A percentile compares a stretch with the other conserved stretches of the same genome.
These are phyloP conservation scores for Cyclotella distinguenda DNA, from an alignment of 108 stramenopile species.

Conservation along the genomic window DNA sequence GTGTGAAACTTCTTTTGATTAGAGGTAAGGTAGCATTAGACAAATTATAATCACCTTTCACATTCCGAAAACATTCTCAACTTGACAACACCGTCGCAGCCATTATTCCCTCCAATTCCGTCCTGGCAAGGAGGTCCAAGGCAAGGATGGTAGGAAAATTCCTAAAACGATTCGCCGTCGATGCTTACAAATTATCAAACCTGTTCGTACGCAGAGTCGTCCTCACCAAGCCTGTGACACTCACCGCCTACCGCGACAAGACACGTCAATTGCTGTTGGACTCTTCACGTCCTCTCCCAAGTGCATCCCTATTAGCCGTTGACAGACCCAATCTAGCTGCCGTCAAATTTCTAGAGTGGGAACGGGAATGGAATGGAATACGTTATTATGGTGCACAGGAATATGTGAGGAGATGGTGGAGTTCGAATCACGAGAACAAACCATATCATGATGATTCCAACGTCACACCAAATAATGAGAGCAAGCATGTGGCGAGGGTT, in stretches of 20 bases:
- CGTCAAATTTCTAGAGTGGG: conserved; percentile 21
- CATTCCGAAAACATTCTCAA: too few species aligned
- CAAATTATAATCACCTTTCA: too few species aligned
- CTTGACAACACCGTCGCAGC: too few species aligned
- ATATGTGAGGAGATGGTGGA: conserved; percentile 22
- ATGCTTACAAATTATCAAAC: conserved; percentile 19
- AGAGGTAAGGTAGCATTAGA: too few species aligned
- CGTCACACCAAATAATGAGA: conserved; percentile 1
- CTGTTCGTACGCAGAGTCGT: conserved; percentile 21
- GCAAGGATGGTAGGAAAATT: conserved; percentile 7
- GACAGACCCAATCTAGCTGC: conserved; percentile 23
- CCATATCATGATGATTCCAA: neutral
- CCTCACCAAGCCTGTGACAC: conserved; percentile 19
- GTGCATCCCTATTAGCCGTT: neutral
- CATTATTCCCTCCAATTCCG: too few species aligned
- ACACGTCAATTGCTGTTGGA: conserved; percentile 16
- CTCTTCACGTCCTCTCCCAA: conserved; percentile 3
- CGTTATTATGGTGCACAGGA: conserved; percentile 26
- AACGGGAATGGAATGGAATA: conserved; percentile 23
- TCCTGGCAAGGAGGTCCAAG: too few species aligned
- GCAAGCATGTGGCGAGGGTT: conserved; percentile 15
- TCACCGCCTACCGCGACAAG: conserved; percentile 15
- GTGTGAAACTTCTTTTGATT: too few species aligned
- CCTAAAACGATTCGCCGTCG: conserved; percentile 17
- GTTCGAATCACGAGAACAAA: neutral